Conservation (phyloP, 2,329 filamentous ascomycete species). For the Claviceps arundinis region DNA sequence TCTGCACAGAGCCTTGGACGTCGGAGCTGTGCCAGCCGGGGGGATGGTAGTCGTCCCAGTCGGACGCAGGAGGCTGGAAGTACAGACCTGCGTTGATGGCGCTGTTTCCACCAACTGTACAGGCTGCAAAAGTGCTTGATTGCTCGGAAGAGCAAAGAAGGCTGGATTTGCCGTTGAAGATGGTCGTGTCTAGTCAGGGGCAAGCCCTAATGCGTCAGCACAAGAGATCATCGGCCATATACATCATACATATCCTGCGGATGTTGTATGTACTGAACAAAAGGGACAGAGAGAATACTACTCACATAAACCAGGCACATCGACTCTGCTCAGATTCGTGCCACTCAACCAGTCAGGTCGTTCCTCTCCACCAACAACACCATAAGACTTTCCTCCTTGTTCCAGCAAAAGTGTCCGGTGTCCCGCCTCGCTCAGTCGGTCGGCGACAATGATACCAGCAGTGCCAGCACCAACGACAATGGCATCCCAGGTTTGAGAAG, state of each 20-base stretch:
- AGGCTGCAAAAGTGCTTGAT: constrained; percentile 32
- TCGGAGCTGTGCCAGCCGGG: constrained; percentile 36
- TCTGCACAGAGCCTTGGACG: constrained; percentile 30
- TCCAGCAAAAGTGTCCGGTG: constrained; percentile 39
- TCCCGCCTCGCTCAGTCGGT: constrained; percentile 36
- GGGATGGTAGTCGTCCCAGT: constrained; percentile 37
- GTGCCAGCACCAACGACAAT: constrained; percentile 38
- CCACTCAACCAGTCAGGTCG: constrained; percentile 33
- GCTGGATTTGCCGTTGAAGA: constrained; percentile 28
- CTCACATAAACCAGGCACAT: constrained; percentile 37
- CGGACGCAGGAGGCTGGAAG: constrained; percentile 38
- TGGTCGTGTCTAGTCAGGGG: constrained; percentile 31
- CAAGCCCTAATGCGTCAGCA: background rate
- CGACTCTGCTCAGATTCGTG: constrained; percentile 35
- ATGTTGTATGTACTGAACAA: too few species aligned
- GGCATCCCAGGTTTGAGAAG: constrained; percentile 10
- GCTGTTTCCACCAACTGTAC: constrained; percentile 36
- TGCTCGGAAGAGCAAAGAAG: constrained; percentile 26
- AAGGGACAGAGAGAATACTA: background rate
- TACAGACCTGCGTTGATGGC: constrained; percentile 41
- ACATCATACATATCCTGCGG: too few species aligned
- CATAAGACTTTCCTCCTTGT: constrained; percentile 36
- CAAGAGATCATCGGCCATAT: background rate
- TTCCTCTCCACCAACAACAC: constrained; percentile 32
- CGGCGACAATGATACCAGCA: constrained; percentile 38